Evolutionary conservation across 2,329 filamentous ascomycete genomes (phyloP).

Genomic region (Colletotrichum sp.): DNA sequence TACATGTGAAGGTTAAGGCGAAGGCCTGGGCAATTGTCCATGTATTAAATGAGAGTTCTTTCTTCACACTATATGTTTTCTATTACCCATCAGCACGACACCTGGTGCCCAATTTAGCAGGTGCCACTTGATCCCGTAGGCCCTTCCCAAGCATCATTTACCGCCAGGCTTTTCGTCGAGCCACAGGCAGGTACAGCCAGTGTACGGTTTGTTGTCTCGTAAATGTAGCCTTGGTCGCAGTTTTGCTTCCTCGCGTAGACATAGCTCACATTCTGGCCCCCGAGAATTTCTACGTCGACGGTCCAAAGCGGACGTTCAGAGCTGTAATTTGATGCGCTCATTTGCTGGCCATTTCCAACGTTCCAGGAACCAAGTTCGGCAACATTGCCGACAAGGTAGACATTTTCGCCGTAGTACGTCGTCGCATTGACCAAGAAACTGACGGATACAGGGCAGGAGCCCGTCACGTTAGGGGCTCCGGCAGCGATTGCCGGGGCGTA

Average conservation of each 20-base stretch:
- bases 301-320: conserved; percentile 48
- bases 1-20: background rate
- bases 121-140: conserved; percentile 29
- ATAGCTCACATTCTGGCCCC: conserved; percentile 47
- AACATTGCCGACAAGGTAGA: conserved; percentile 49
- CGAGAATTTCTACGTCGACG: conserved; percentile 41
- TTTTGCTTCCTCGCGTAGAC: conserved; percentile 50
- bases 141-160: conserved; percentile 45
- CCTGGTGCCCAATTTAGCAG: background rate
- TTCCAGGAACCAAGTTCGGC: conserved; percentile 49
- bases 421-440: conserved; percentile 50
- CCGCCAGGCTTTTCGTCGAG: conserved; percentile 27
- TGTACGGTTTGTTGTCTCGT: conserved; percentile 48
- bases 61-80: too few relatives aligned
- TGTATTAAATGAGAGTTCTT: background rate
- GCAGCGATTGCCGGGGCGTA: conserved; percentile 40
- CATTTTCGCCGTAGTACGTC: conserved; percentile 52
- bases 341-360: conserved; percentile 38
- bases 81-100: background rate
- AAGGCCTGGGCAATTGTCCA: background rate
- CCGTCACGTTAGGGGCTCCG: conserved; percentile 37
- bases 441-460: conserved; percentile 38
- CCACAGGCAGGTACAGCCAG: conserved; percentile 42
- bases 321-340: conserved; percentile 48
- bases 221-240: conserved; percentile 45